Conservation (phyloP, 768 basidiomycete genomes). For the Lactifluus volemus region DNA sequence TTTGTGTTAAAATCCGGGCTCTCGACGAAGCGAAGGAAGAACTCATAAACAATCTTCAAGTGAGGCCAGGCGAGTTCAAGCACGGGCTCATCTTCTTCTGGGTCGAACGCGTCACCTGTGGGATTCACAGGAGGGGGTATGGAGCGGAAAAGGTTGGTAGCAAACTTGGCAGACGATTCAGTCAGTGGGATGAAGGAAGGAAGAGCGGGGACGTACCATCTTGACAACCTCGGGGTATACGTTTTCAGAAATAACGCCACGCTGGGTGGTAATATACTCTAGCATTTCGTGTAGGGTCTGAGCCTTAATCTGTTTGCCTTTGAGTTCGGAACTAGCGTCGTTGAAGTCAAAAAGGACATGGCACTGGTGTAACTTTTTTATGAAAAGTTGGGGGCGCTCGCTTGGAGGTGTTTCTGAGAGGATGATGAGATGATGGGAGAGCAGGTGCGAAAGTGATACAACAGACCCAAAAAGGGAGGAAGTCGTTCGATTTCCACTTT, state of each 20-base stretch:
- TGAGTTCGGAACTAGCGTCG: conserved; percentile 90
- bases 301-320: conserved; percentile 97
- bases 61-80: conserved; percentile 99
- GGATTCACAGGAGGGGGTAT: conserved; percentile 99
- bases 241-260: conserved; percentile 91
- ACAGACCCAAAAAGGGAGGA: conserved; percentile 80
- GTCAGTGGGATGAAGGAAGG: conserved; percentile 6
- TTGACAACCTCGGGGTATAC: conserved; percentile 98
- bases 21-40: conserved; percentile 98
- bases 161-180: conserved; percentile 53
- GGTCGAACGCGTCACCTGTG: conserved; percentile 96
- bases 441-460: neutral
- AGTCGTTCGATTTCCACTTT: conserved; percentile 94
- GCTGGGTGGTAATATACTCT: conserved; percentile 96
- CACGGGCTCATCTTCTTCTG: conserved; percentile 98
- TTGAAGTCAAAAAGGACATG: conserved; percentile 98
- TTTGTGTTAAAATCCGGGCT: conserved; percentile 98
- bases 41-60: conserved; percentile 98
- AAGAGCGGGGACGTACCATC: conserved; percentile 58
- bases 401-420: conserved; percentile 72
- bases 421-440: conserved; percentile 16
- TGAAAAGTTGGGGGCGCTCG: conserved; percentile 85
- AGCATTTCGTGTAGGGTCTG: conserved; percentile 97
- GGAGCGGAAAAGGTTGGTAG: conserved; percentile 96
- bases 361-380: conserved; percentile 94